Base-by-base conservation (phyloP, 2,329 filamentous ascomycete species). In the Xylaria sp. region DNA sequence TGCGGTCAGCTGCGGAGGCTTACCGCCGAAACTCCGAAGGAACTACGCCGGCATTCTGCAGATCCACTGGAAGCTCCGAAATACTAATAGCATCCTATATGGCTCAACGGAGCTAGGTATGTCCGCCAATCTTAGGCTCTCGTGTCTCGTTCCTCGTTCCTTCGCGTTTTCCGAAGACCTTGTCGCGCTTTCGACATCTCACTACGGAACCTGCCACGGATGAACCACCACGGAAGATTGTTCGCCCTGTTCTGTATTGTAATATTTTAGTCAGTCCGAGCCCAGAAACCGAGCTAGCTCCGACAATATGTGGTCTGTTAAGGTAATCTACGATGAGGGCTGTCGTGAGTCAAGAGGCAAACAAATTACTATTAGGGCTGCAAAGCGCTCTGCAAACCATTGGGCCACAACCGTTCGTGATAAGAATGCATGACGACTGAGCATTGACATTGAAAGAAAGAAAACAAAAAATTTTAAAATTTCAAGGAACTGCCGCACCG, bases 91-190 rank as follows among this genome's bases (percentile, higher is more conserved):
- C 5, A 46, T 20, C 9, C 5, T 23, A 4, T 20, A 7, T 5
- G 9, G 17, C 10, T 38, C 6, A 23, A 13, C 53, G 53, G 53
- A 36, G 53, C 53, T 38, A 56, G 53, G 53, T 56, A 56, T 36
- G 11, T 56, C 53, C 53, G 53, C 31, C 53, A 59, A 58, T 63
- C 59, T 69, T 53, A 63, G 63, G 63, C 53, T 56, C 54, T 69
- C 66, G 63, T 68, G 66, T 65, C 20, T 68, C 66, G 63, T 66
- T 63, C 54, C 20, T 68, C 66, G 63, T 66, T 63, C 54, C 40
- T 63, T 66, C 66, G 61, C 46, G 44, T 28, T 49, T 31, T 36
- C 61, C 49, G 59, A 59, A 46, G 15, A n/a, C 31, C 15, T 42
- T 42, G 33, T 17, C 51, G 33, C n/a, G 33, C 13, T 31, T 56